A percentile compares a stretch with the other conserved stretches of the same genome.
Evolutionary conservation across 768 basidiomycete species (phyloP).

Genomic region (Scleroderma bovista): DNA sequence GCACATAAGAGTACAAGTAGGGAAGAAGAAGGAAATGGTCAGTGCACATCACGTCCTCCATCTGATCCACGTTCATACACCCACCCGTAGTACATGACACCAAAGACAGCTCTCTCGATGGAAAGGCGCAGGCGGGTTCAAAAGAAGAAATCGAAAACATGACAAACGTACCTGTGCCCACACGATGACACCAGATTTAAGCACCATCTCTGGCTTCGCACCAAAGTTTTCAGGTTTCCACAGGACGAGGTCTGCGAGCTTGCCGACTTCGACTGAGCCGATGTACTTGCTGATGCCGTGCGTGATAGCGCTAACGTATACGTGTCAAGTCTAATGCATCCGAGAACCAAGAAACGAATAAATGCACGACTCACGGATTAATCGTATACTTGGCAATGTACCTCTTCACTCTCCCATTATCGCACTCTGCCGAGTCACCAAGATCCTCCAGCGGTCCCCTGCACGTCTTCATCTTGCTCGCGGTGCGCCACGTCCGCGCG

Average conservation of each 20-base stretch:
- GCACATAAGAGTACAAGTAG: too few species aligned
- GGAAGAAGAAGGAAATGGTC: too few species aligned
- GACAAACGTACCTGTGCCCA: conserved; percentile 67
- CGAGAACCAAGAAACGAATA: not conserved
- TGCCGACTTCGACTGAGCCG: conserved; percentile 77
- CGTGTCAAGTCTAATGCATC: not conserved
- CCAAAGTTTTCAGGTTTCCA: conserved; percentile 97
- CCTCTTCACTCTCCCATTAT: conserved; percentile 90
- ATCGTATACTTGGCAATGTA: conserved; percentile 96
- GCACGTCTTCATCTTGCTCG: conserved; percentile 85
- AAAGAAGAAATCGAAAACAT: not conserved
- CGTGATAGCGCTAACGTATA: conserved; percentile 67
- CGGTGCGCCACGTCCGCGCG: conserved; percentile 92
- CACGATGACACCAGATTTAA: conserved; percentile 92
- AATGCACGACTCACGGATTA: conserved; percentile 69
- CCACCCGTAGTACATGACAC: too few species aligned
- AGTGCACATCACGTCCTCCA: too few species aligned
- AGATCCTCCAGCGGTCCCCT: conserved; percentile 66
- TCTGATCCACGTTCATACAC: too few species aligned
- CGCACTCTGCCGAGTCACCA: conserved; percentile 38
- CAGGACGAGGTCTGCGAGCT: conserved; percentile 88
- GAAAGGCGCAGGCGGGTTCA: too few species aligned
- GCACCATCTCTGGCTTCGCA: conserved; percentile 85
- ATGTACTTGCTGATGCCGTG: conserved; percentile 88
- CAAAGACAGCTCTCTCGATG: not conserved